phyloP scores from a whole-genome alignment of 2,329 filamentous ascomycete species.

The Ceratocystis cacaofunesta region DNA sequence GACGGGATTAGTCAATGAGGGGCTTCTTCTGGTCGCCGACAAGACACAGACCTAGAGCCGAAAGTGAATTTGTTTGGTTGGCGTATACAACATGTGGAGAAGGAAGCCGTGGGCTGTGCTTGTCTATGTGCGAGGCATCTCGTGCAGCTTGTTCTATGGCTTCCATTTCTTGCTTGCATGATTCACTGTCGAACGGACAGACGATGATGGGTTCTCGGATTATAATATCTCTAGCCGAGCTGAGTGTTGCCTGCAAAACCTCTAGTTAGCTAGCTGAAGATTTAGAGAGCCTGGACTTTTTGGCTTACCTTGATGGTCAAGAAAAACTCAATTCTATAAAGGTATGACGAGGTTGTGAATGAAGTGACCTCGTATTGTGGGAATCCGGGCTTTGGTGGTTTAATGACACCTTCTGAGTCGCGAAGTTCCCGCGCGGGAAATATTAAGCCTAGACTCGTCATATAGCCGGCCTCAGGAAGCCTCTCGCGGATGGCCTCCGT shows the following conservation, averaged over 20 bases:
- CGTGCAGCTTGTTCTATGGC: constrained; percentile 92
- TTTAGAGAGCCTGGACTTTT: background rate
- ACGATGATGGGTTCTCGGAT: constrained; percentile 89
- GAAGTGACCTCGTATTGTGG: constrained; percentile 77
- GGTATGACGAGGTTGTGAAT: constrained; percentile 82
- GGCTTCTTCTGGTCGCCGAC: constrained; percentile 51
- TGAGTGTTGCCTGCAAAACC: constrained; percentile 41
- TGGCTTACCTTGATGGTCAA: constrained; percentile 69
- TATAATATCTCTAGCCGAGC: constrained; percentile 72
- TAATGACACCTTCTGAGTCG: constrained; percentile 75
- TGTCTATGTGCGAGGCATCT: constrained; percentile 76
- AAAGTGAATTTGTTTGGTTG: constrained; percentile 51
- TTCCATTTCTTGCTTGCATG: constrained; percentile 97
- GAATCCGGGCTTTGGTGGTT: constrained; percentile 71
- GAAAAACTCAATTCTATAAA: constrained; percentile 99
- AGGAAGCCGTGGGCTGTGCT: constrained; percentile 84
- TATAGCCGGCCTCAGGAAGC: constrained; percentile 80
- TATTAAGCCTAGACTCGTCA: constrained; percentile 79
- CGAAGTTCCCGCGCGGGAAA: constrained; percentile 82
- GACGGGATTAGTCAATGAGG: constrained; percentile 39
- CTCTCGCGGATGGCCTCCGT: constrained; percentile 68
- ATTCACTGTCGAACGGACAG: constrained; percentile 85
- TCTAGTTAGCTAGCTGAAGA: constrained; percentile 40
- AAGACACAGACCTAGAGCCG: constrained; percentile 47
- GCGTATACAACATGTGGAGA: constrained; percentile 70